phyloP scores from a whole-genome alignment of 306 rosid genomes.

The Argentina anserina region DNA sequence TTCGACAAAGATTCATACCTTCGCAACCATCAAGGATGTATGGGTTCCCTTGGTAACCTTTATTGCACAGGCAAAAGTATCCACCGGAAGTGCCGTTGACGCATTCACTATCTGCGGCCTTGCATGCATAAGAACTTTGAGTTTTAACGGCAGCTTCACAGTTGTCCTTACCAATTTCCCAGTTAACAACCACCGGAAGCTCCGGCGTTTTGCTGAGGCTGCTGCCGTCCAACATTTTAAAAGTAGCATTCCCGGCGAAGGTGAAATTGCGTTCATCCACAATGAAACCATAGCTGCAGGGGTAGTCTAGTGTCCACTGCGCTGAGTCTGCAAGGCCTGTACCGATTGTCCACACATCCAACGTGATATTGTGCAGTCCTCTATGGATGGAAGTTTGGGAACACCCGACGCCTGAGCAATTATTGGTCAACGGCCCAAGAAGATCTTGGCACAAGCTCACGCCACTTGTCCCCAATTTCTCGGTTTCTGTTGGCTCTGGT shows the following conservation, averaged over 20 bases:
- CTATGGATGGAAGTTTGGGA: neutral
- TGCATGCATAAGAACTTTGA: neutral
- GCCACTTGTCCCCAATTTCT: neutral
- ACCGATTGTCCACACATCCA: neutral
- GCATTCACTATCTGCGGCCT: neutral
- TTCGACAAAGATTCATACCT: neutral
- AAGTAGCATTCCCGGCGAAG: neutral
- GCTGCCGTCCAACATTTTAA: neutral
- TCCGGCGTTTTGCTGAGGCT: neutral
- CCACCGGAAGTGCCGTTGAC: neutral
- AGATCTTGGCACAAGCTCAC: neutral
- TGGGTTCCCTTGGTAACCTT: conserved; percentile 15
- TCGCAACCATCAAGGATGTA: conserved; percentile 14
- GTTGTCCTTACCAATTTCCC: neutral
- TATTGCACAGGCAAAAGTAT: conserved; percentile 4
- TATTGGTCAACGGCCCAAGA: neutral
- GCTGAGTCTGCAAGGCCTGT: neutral
- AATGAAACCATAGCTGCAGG: conserved; percentile 11
- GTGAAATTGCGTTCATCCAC: neutral
- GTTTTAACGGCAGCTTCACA: neutral
- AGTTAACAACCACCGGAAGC: conserved; percentile 11
- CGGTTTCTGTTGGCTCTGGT: neutral
- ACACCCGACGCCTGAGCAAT: conserved; percentile 13
- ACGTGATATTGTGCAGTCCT: neutral
- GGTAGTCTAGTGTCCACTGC: neutral